A percentile compares a stretch with the other conserved stretches of the same genome.
phyloP scores from a whole-genome alignment of 1,284 basidiomycete genomes.

The Ganoderma resinaceum region DNA sequence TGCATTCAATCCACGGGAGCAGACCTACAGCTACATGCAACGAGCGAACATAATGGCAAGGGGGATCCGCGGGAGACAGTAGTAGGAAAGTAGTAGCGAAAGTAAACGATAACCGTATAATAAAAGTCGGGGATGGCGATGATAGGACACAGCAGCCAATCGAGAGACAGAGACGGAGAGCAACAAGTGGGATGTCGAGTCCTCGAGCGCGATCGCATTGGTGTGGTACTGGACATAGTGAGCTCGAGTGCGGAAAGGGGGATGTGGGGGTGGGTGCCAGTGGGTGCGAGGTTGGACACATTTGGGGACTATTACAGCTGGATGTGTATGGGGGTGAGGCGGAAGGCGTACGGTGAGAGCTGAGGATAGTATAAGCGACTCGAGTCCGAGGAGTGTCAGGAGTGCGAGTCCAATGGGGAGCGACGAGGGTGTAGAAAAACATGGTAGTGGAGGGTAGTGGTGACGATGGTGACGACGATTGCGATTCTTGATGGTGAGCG shows the following conservation, averaged over 20 bases:
- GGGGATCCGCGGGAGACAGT: conserved; percentile 16
- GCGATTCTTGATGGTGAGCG: conserved; percentile 1
- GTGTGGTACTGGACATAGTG: background rate
- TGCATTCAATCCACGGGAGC: conserved; percentile 25
- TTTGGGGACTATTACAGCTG: background rate
- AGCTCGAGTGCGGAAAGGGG: background rate
- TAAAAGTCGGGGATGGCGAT: conserved; percentile 11
- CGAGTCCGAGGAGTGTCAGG: background rate
- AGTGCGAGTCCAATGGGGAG: background rate
- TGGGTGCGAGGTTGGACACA: background rate
- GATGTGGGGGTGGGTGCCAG: background rate
- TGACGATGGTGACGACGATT: background rate
- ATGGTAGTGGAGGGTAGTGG: background rate
- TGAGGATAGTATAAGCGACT: conserved; percentile 2
- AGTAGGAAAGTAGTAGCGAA: conserved; percentile 11
- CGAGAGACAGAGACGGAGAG: conserved; percentile 12
- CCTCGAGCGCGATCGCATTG: conserved; percentile 24
- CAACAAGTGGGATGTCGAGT: conserved; percentile 12
- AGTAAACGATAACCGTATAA: conserved; percentile 31
- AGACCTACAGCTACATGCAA: conserved; percentile 29
- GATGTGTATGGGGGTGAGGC: background rate
- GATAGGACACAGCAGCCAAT: conserved; percentile 4
- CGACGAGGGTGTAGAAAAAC: background rate
- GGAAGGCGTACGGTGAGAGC: background rate
- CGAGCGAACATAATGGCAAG: conserved; percentile 22